Conservation (phyloP, 2,329 filamentous ascomycete species). For the Microdochium paspali region DNA sequence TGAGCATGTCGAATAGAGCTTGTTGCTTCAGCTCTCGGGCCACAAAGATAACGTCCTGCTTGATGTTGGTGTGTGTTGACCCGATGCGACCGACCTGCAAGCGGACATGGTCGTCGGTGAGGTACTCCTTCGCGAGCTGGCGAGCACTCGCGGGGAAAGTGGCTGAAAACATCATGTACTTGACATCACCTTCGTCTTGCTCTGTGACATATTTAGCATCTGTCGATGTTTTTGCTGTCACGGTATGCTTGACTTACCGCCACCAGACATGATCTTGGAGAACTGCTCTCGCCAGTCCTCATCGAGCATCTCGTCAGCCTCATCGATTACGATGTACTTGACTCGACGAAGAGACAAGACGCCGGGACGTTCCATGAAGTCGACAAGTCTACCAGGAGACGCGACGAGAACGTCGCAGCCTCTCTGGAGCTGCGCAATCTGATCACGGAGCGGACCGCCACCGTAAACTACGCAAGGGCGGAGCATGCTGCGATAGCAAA, state of each 20-base stretch:
- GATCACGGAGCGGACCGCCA: slow-evolving; percentile 61
- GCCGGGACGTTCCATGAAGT: slow-evolving; percentile 68
- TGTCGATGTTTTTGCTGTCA: neutral
- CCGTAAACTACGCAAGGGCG: slow-evolving; percentile 87
- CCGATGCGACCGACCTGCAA: slow-evolving; percentile 84
- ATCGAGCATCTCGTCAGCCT: slow-evolving; percentile 87
- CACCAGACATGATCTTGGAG: slow-evolving; percentile 65
- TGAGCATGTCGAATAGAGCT: slow-evolving; percentile 63
- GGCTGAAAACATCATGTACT: slow-evolving; percentile 82
- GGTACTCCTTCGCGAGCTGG: slow-evolving; percentile 65
- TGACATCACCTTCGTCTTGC: slow-evolving; percentile 61
- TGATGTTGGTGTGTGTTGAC: slow-evolving; percentile 73
- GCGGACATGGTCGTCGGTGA: slow-evolving; percentile 65
- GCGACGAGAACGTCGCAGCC: slow-evolving; percentile 87
- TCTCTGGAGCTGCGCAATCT: slow-evolving; percentile 63
- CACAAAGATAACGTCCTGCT: slow-evolving; percentile 63
- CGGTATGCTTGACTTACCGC: slow-evolving; percentile 51
- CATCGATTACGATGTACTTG: slow-evolving; percentile 77
- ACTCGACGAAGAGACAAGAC: slow-evolving; percentile 66
- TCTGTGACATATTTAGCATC: slow-evolving; percentile 41
- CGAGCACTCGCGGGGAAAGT: slow-evolving; percentile 81
- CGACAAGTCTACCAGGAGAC: slow-evolving; percentile 75
- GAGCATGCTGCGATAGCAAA: slow-evolving; percentile 92
- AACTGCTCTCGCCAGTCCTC: slow-evolving; percentile 72
- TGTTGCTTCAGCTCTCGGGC: slow-evolving; percentile 59